Base-by-base conservation (phyloP, 140 eudicot species). In the Cichorium intybus region DNA sequence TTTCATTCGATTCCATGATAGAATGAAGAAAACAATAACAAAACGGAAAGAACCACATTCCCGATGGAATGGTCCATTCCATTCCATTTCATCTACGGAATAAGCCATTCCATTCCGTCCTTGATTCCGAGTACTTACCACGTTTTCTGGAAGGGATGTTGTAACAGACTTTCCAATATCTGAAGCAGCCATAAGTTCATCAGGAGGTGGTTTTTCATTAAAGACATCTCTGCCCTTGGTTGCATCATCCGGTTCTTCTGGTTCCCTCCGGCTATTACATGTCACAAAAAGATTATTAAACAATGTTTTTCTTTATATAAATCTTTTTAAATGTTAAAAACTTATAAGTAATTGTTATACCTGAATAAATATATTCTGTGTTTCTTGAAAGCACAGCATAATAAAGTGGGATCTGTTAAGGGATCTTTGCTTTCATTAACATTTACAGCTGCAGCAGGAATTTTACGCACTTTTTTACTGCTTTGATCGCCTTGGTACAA, bases 201-300 rank as follows among this genome's bases (percentile, higher is more conserved):
- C 99, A 12, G 99, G 83, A 66, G 99, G 90, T 5, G 99, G 99
- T 58, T 93, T 93, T 66, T 93, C 99, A 67, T 93, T 93, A 63
- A 93, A 93, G 31, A 93, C 99, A 63, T 93, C 99, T 33, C 99
- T 72, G 49, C 99, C 99, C 79, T 93, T 93, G n/a, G 90, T 81
- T 33, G 99, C 90, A 80, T 93, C 99, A 60, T 93, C 99, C 28
- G 99, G 90, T 73, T 93, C 99, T 79, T 93, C 97, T 24, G 99
- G 99, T 77, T 93, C 99, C 74, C 97, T 93, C 57, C 80, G 99
- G 71, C 99, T 93, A 64, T 48, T 59, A 26, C 24, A 51, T n/a
- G n/a, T n/a, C n/a, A n/a, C n/a, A n/a, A n/a, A n/a, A n/a, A n/a
- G n/a, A n/a, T n/a, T n/a, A n/a, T n/a, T n/a, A n/a, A n/a, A n/a